Base-by-base conservation (phyloP, 495 filamentous ascomycete genomes). In the Cryomyces minteri region DNA sequence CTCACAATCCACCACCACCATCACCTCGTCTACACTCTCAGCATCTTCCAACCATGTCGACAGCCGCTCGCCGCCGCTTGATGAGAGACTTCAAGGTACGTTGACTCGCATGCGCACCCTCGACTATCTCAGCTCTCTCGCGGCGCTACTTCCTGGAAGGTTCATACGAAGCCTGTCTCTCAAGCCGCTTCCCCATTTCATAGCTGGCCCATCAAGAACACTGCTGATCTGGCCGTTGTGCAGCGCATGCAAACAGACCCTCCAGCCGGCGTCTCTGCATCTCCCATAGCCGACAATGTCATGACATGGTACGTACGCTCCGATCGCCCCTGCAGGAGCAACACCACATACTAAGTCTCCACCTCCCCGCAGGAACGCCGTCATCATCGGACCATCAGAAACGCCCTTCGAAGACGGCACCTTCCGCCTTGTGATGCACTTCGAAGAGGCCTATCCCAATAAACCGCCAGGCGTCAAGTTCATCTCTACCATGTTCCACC, bases 231-330 rank as follows among this genome's bases (percentile, higher is more conserved):
- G 18, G 18, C 18, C 18, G 18, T 50, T 25, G 18, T 47, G 37
- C 57, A 95, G 90, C 86, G 90, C 61, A 98, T 98, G 92, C 90
- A 98, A 70, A 95, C 88, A 48, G 90, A 98, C 59, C 90, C 90
- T 55, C 90, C 90, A 6, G 92, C 88, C 49, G 90, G 90, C 47
- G 90, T 98, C 39, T 95, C 88, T 47, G 90, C 90, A 33, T 95
- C 90, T 33, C 90, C 90, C 0, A 82, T 98, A 18, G 84, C 88
- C 39, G 90, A 98, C 60, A 98, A 98, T 71, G 90, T 98, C 39
- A 96, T 98, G 90, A 95, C 87, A 43, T 98, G 90, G 90, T 96
- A 74, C 52, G 69, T 41, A 42, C 40, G 11, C 37, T 32, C 30
- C 31, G 43, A 32, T 9, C 37, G 12, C 48, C 14, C 34, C 44